These are phyloP conservation scores for Leishmania lainsoni DNA, from an alignment of 208 protist species.

Conservation along the genomic window DNA sequence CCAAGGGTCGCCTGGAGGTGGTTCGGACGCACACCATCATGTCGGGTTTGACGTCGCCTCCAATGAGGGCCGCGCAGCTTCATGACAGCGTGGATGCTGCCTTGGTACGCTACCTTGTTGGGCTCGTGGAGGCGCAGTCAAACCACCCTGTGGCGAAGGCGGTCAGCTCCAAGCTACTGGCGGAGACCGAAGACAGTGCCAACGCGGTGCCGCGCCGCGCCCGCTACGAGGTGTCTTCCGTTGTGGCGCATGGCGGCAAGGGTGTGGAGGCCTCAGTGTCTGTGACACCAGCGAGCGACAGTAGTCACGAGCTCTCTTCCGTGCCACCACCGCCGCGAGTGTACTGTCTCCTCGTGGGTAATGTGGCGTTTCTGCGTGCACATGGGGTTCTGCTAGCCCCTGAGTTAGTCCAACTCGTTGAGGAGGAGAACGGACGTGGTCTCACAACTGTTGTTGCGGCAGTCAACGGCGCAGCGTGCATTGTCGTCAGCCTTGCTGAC, in stretches of 20 bases:
- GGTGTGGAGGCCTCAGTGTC: conserved; percentile 54
- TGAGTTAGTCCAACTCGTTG: conserved; percentile 29
- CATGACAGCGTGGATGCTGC: conserved; percentile 2
- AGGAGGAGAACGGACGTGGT: conserved; percentile 38
- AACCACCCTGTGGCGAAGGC: conserved; percentile 92
- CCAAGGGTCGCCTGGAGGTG: conserved; percentile 88
- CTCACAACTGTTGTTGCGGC: conserved; percentile 82
- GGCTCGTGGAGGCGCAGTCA: conserved; percentile 61
- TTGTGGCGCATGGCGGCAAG: conserved; percentile 48
- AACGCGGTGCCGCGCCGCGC: conserved; percentile 2
- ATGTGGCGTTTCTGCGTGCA: conserved; percentile 54
- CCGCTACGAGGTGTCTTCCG: conserved; percentile 37
- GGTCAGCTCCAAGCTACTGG: conserved; percentile 38
- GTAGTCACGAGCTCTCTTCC: not conserved
- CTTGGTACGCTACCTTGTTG: conserved; percentile 36
- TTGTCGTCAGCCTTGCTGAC: conserved; percentile 83
- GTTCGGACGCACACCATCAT: conserved; percentile 31
- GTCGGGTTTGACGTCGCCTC: not conserved
- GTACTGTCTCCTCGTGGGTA: conserved; percentile 76
- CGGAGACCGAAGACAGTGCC: conserved; percentile 7
- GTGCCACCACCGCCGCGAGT: conserved; percentile 1
- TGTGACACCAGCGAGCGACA: conserved; percentile 9
- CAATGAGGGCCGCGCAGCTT: not conserved
- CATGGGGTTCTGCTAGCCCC: conserved; percentile 33
- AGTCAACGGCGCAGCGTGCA: conserved; percentile 52